Percentiles rank a stretch among this genome's conserved stretches.
These are phyloP conservation scores for Mycocentrospora acerina DNA, from an alignment of 2,329 filamentous ascomycete genomes.

Conservation along the genomic window DNA sequence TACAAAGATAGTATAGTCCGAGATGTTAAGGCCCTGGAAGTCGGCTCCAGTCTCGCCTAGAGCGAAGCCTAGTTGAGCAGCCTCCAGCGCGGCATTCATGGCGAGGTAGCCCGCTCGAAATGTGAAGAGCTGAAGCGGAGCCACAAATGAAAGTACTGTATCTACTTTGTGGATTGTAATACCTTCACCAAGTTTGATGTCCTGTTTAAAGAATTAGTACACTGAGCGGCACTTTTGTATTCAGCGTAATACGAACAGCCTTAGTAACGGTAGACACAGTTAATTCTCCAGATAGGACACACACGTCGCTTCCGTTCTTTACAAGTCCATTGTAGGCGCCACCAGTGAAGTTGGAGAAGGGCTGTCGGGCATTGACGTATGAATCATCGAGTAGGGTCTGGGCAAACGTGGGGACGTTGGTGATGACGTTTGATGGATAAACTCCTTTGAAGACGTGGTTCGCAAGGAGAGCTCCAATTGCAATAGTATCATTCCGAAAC, in stretches of 20 bases:
- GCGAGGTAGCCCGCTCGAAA: constrained; percentile 26
- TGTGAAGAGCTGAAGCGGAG: constrained; percentile 30
- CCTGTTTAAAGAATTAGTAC: constrained; percentile 7
- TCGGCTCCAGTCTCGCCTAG: constrained; percentile 19
- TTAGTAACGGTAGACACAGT: constrained; percentile 50
- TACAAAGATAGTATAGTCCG: constrained; percentile 78
- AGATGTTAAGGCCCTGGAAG: constrained; percentile 22
- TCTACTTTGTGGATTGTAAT: constrained; percentile 32
- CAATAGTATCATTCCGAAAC: constrained; percentile 34
- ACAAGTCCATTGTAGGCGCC: constrained; percentile 57
- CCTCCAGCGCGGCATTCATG: constrained; percentile 24
- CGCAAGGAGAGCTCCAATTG: constrained; percentile 50
- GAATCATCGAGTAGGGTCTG: constrained; percentile 53
- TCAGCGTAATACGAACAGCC: constrained; percentile 42
- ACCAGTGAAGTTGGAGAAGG: constrained; percentile 59
- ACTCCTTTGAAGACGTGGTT: constrained; percentile 61
- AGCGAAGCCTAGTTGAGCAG: constrained; percentile 21
- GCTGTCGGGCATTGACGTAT: constrained; percentile 35
- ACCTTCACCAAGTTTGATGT: constrained; percentile 27
- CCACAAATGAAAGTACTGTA: constrained; percentile 27
- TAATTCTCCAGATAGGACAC: constrained; percentile 54
- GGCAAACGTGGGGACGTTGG: constrained; percentile 44
- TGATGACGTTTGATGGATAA: constrained; percentile 42
- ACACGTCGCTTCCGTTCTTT: constrained; percentile 45
- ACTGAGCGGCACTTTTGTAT: neutral